These are phyloP conservation scores for Aspergillus carbonarius DNA, from an alignment of 2,329 filamentous ascomycete genomes.

Conservation along the genomic window DNA sequence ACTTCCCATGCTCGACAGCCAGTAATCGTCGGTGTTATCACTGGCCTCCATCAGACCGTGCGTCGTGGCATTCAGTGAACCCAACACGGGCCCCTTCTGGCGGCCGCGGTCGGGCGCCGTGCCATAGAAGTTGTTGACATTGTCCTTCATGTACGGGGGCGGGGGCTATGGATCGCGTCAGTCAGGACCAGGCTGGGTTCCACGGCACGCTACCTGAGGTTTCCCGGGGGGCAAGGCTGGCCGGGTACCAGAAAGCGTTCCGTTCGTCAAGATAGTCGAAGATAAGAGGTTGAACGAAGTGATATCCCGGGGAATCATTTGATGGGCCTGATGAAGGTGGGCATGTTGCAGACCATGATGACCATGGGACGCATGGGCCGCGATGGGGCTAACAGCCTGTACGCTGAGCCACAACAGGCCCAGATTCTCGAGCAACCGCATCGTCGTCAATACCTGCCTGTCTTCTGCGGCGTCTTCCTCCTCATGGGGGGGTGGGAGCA, in stretches of 20 bases:
- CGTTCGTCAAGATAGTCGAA: not conserved
- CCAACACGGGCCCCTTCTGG: not conserved
- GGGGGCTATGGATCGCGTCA: not conserved
- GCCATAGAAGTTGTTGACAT: not conserved
- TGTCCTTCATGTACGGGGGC: not conserved
- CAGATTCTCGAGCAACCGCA: not conserved
- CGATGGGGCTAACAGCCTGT: not conserved
- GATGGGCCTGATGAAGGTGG: not conserved
- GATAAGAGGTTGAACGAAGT: not conserved
- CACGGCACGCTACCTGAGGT: not conserved
- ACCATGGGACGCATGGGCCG: not conserved
- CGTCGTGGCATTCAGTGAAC: not conserved
- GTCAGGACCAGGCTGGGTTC: not conserved
- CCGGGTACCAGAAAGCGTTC: not conserved
- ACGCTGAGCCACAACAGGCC: not conserved
- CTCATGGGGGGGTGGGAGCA: not conserved
- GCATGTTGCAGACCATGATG: not conserved
- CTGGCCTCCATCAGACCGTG: not conserved
- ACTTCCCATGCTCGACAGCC: not conserved
- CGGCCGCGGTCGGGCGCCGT: not conserved
- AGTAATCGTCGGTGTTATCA: not conserved
- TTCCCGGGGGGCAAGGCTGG: not conserved
- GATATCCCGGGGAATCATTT: not conserved
- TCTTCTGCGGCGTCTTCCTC: not conserved
- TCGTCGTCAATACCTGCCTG: not conserved